Evolutionary conservation across 176 grass and related monocot genomes (phyloP).

Genomic region (Neostapfia colusana): DNA sequence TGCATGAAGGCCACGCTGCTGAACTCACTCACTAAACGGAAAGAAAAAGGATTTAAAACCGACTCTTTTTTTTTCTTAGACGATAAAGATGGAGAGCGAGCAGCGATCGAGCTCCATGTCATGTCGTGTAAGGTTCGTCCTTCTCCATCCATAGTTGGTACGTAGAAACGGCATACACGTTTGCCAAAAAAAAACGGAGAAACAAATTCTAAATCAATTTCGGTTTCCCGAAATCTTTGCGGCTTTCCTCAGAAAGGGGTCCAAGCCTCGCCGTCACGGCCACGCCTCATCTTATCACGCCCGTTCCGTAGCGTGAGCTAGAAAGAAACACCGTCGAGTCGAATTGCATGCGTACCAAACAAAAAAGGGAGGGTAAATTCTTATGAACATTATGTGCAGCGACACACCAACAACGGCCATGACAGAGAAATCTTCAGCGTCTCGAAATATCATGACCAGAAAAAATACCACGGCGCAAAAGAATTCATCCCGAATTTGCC

Average conservation of each 20-base stretch:
- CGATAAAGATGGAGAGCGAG: neutral
- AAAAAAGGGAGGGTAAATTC: too few species aligned
- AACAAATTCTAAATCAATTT: too few species aligned
- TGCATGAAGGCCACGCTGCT: constrained; percentile 15
- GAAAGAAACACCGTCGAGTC: constrained; percentile 4
- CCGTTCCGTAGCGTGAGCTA: too few species aligned
- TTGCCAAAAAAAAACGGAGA: too few species aligned
- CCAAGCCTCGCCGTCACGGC: constrained; percentile 15
- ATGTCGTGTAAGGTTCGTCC: neutral
- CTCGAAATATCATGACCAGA: too few species aligned
- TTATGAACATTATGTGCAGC: too few species aligned
- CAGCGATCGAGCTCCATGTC: neutral
- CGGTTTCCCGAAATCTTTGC: neutral
- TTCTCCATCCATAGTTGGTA: too few species aligned
- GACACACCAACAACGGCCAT: neutral
- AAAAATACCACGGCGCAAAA: too few species aligned
- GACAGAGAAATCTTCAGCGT: too few species aligned
- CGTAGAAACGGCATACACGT: too few species aligned
- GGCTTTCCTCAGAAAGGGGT: neutral
- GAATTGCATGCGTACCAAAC: neutral
- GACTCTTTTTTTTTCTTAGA: too few species aligned
- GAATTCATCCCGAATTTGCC: neutral
- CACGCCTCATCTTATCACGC: constrained; percentile 38
- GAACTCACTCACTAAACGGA: constrained; percentile 4
- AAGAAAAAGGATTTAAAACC: neutral